Conservation (phyloP, 768 basidiomycete genomes). For the Mycena vulgaris region DNA sequence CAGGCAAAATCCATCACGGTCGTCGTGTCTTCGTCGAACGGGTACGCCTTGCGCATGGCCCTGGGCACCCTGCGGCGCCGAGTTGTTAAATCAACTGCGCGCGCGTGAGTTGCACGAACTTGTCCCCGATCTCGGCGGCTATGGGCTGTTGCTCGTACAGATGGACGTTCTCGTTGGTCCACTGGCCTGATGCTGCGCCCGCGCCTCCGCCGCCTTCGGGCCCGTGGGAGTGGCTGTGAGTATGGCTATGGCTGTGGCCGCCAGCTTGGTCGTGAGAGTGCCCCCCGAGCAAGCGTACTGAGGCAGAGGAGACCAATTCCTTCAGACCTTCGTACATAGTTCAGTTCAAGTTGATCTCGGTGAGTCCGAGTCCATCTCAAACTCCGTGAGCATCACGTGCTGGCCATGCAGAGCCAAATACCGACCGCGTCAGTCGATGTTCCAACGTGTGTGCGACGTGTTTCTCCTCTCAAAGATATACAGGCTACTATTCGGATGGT, state of each 20-base stretch:
- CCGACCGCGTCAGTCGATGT: too few species aligned
- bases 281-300: not conserved
- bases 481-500: too few species aligned
- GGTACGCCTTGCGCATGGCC: constrained; percentile 57
- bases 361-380: too few species aligned
- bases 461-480: too few species aligned
- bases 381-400: too few species aligned
- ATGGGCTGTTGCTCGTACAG: constrained; percentile 23
- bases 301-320: too few species aligned
- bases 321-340: too few species aligned
- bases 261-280: constrained; percentile 4
- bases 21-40: constrained; percentile 71
- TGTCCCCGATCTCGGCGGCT: constrained; percentile 16
- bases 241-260: constrained; percentile 17
- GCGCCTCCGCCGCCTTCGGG: not conserved
- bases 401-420: too few species aligned
- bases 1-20: constrained; percentile 83
- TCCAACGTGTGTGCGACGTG: too few species aligned
- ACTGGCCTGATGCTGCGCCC: not conserved
- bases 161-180: constrained; percentile 30
- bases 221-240: constrained; percentile 28
- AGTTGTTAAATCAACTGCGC: not conserved
- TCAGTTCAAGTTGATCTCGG: too few species aligned
- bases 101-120: not conserved
- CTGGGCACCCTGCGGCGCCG: constrained; percentile 16